Evolutionary conservation across 2,329 filamentous ascomycete genomes (phyloP), one percentile per base, ranked within the genome.

Genomic region (Colletotrichum filicis): DNA sequence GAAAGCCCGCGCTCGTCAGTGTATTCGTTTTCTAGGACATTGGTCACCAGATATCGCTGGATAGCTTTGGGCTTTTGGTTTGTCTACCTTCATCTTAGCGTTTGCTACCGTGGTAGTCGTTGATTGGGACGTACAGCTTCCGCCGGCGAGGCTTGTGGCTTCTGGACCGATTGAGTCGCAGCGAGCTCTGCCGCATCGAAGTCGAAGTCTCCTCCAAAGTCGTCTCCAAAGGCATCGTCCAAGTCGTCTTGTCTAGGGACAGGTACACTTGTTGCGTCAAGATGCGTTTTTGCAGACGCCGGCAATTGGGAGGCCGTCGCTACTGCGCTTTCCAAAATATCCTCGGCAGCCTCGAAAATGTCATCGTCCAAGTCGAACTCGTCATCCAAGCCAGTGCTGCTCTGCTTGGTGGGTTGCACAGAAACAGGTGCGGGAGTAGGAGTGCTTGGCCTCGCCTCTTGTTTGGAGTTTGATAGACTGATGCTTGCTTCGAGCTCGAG

Each of bases 31-130:
- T 94, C 90, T 73, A 93, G 85, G 76, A 95, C 90, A 79, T 92
- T 91, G 76, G 92, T 93, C 77, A 98, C 89, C 75, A 95, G 86
- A 84, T 97, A 98, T 76, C 96, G 92, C 83, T 97, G 95, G 79
- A 97, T 97, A 60, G 92, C 90, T 85, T 91, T 92, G 77, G 88
- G 85, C 81, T 92, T 93, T 80, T 88, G 85, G 80, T 86, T 89
- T 83, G 88, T 90, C 93, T 93, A 89, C 86, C 85, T 82, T 84
- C 80, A 79, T 85, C 86, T 95, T 92, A 95, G 93, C 85, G 87
- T 84, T 77, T 79, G 78, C 75, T 75, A 76, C 74, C 75, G 71
- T 74, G 74, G 75, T 69, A 75, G 68, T 57, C 59, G 71, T 73
- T 52, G 37, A 37, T 78, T 74, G 68, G 76, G 75, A 85, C 83